Base-by-base conservation (phyloP, 768 basidiomycete species). In the Collybia nuda region DNA sequence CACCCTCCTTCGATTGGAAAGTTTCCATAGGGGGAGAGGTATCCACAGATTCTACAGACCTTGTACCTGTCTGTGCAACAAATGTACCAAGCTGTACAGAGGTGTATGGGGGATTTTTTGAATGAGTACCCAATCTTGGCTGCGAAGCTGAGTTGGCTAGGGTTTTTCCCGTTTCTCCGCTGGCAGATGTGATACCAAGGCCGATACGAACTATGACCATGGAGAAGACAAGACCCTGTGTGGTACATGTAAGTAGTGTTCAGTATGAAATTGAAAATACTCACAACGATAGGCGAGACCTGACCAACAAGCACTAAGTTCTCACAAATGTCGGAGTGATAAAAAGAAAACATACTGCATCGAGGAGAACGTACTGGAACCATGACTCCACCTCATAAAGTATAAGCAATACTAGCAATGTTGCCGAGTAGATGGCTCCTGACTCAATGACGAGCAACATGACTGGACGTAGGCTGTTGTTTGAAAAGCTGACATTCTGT, bases 121-220 rank as follows among this genome's bases (percentile, higher is more conserved):
- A 32, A 32, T 11, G 32, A 32, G 3, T 5, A 14, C 32, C 32
- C 32, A 11, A 32, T 32, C 6, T 2, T 14, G 9, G 32, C 3
- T 32, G 32, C 9, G 32, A 32, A 14, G 14, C 12, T 32, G 32
- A 32, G 32, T 32, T 32, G 14, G 32, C 32, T 3, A 32, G 32
- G 14, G 32, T 32, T 32, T 32, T 11, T 32, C 32, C 32, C 12
- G 46, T 46, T 26, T 47, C 50, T 32, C 55, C 55, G 22, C 22
- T 53, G 24, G 54, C 44, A 3, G 52, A 12, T 6, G 68, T 60
- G n/a, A 72, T 57, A 29, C 71, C 71, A 21, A 71, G 55, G 3
- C 68, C 73, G 39, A 73, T 64, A 22, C 71, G 70, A 40, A 73
- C 67, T 44, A 72, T 74, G 54, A 74, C 67, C 54, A 74, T 58